Base-by-base conservation (phyloP, 163 green algal species). In the Chlamydomonas reinhardtii region DNA sequence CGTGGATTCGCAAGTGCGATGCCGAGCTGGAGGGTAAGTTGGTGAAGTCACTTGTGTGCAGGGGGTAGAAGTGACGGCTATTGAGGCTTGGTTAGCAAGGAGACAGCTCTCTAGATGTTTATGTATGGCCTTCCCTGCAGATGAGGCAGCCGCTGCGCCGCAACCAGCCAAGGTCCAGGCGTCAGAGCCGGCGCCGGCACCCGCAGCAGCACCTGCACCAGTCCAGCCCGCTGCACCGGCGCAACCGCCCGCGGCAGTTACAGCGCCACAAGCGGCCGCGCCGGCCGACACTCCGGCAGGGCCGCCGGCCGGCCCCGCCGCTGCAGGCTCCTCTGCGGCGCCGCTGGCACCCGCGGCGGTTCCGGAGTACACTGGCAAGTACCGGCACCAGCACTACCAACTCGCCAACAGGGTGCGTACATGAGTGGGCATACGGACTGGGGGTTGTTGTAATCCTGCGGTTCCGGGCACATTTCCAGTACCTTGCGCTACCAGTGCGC, bases 1-100 rank as follows among this genome's bases (percentile, higher is more conserved):
- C 88, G 0, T 98, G 96, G 96, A 90, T 95, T 12, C 80, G 92
- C 12, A 98, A 97, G 88, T 98, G 95, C 89, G 80, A 93, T 19
- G 94, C 94, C n/a, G 94, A 96, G 87, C 76, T 98, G 6, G 93
- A 94, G 68, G 93, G 92, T 96, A 76, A 70, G 92, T 37, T 31
- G 5, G 8, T 31, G 20, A n/a, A n/a, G n/a, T n/a, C n/a, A 4
- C 24, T 66, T 29, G 61, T 29, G 61, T 31, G 61, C 2, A 66
- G 4, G 17, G 0, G 31, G 61, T 4, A 66, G 20, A 15, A 1
- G 24, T 14, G 34, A 32, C 5, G 29, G 27, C 8, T 71, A n/a
- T 24, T 29, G 15, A 24, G 29, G 15, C 29, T 39, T 2, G 39
- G 64, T 24, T 22, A 22, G 11, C 9, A 22, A 4, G 66, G 66